Conservation (phyloP, 768 basidiomycete species). For the Serendipita vermifera region DNA sequence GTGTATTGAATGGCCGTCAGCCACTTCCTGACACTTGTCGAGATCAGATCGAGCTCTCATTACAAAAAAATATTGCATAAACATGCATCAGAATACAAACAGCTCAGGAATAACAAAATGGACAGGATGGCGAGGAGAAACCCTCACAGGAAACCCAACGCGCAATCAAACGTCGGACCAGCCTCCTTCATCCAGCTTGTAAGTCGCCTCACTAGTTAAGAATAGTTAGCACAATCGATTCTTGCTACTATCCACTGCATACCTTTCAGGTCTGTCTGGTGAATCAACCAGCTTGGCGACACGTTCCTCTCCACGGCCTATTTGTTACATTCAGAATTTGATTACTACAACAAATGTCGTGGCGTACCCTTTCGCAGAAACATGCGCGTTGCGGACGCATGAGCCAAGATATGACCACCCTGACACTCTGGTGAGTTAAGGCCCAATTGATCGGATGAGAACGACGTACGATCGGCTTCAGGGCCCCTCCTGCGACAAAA, state of each 20-base stretch:
- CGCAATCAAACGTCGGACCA: conserved; percentile 69
- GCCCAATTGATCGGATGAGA: conserved; percentile 9
- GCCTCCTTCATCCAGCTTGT: conserved; percentile 82
- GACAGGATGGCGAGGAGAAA: no score
- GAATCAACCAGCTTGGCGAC: conserved; percentile 85
- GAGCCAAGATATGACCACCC: conserved; percentile 78
- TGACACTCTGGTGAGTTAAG: conserved; percentile 22
- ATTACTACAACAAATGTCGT: not conserved
- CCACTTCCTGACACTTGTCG: no score
- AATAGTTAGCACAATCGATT: no score
- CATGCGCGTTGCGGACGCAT: conserved; percentile 76
- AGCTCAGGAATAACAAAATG: no score
- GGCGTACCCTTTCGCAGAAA: conserved; percentile 71
- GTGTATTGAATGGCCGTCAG: no score
- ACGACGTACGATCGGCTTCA: conserved; percentile 55
- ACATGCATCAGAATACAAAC: no score
- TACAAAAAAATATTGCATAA: no score
- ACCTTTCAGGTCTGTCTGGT: conserved; percentile 78
- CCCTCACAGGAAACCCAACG: not conserved
- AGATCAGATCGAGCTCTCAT: no score
- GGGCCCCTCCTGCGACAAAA: conserved; percentile 84
- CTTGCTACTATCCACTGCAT: no score
- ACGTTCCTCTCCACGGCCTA: conserved; percentile 81
- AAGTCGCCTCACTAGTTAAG: conserved; percentile 84
- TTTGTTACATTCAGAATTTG: not conserved